phyloP scores from a whole-genome alignment of 306 rosid genomes.

The Urtica urens region DNA sequence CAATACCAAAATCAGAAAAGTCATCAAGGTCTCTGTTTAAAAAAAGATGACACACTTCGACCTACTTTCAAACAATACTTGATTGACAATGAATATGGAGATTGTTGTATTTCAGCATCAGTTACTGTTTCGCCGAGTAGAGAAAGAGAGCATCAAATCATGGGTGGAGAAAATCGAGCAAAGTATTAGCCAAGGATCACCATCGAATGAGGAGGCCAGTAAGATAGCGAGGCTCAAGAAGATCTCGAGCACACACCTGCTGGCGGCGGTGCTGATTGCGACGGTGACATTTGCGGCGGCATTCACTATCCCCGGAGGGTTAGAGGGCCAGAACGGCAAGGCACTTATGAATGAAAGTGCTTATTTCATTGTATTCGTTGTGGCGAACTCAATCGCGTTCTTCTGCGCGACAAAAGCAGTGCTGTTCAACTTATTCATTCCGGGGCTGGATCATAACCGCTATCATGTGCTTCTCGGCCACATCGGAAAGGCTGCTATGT shows the following conservation, averaged over 20 bases:
- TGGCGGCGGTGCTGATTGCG: slow-evolving; percentile 6
- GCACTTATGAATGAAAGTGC: background rate
- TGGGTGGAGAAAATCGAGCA: too few relatives aligned
- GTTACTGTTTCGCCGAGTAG: too few relatives aligned
- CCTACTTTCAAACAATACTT: too few relatives aligned
- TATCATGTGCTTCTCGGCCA: slow-evolving; percentile 1
- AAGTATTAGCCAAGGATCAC: too few relatives aligned
- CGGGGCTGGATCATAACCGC: background rate
- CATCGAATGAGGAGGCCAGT: too few relatives aligned
- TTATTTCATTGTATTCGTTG: background rate
- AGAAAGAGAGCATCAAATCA: too few relatives aligned
- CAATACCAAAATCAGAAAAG: slow-evolving; percentile 3
- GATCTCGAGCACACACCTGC: background rate
- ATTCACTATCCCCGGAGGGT: slow-evolving; percentile 13
- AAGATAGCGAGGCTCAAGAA: too few relatives aligned
- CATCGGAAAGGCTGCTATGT: background rate
- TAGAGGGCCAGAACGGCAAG: background rate
- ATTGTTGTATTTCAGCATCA: too few relatives aligned
- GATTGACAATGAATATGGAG: too few relatives aligned
- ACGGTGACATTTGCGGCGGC: slow-evolving; percentile 13
- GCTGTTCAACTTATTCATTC: slow-evolving; percentile 5
- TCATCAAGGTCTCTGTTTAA: slow-evolving; percentile 1
- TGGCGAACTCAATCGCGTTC: slow-evolving; percentile 1
- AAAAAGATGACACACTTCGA: too few relatives aligned
- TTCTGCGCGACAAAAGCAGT: background rate